Percentiles rank a stretch among this genome's conserved stretches.
These are phyloP conservation scores for Schizochytrium sp. DNA, from an alignment of 108 stramenopile genomes.

Conservation along the genomic window DNA sequence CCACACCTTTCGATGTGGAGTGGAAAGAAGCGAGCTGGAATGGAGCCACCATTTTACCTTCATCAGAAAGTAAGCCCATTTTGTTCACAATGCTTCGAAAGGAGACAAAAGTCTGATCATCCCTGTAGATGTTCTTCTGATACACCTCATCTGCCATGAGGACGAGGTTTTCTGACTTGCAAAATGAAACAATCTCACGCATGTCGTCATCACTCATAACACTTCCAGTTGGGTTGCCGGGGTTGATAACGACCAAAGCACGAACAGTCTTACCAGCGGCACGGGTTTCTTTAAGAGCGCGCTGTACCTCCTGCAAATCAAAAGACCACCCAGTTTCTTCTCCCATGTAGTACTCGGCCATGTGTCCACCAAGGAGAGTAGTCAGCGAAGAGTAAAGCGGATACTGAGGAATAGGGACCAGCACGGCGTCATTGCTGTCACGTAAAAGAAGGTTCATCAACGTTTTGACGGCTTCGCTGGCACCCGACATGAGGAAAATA, in stretches of 20 bases:
- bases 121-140: constrained; percentile 89
- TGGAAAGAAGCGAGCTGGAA: constrained; percentile 92
- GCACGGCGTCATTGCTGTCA: constrained; percentile 83
- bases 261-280: constrained; percentile 80
- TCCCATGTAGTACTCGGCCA: constrained; percentile 88
- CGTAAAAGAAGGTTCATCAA: constrained; percentile 83
- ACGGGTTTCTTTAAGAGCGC: constrained; percentile 80
- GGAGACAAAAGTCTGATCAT: constrained; percentile 82
- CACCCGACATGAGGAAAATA: constrained; percentile 93
- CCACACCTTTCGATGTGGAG: constrained; percentile 89
- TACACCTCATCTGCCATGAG: constrained; percentile 95
- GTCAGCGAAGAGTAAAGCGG: constrained; percentile 92
- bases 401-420: constrained; percentile 96
- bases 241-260: constrained; percentile 91
- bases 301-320: constrained; percentile 79
- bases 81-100: constrained; percentile 77
- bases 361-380: constrained; percentile 82
- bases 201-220: constrained; percentile 82
- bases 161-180: constrained; percentile 83
- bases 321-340: constrained; percentile 86
- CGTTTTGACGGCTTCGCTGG: constrained; percentile 85
- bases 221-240: constrained; percentile 96
- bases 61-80: constrained; percentile 63
- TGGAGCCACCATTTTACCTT: constrained; percentile 61
- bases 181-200: constrained; percentile 84